Conservation (phyloP, 116 monocot genomes). For the Cymodocea nodosa region DNA sequence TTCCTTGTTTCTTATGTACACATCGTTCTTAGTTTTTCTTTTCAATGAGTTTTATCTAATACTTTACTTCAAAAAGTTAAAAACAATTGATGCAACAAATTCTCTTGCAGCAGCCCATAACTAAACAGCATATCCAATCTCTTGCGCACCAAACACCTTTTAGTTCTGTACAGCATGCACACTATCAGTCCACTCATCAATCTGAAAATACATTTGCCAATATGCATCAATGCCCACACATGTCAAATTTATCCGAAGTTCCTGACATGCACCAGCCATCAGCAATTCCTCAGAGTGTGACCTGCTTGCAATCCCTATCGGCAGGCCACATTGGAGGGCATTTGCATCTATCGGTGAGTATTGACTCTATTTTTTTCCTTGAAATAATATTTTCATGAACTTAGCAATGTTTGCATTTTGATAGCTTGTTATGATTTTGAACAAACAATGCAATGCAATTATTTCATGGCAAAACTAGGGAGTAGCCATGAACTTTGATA, state of each 20-base stretch:
- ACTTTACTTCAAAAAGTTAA: too few relatives aligned
- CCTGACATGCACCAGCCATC: slow-evolving; percentile 27
- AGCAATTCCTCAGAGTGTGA: slow-evolving; percentile 38
- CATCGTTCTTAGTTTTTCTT: too few relatives aligned
- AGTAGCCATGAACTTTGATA: too few relatives aligned
- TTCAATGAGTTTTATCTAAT: too few relatives aligned
- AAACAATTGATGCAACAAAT: slow-evolving; percentile 1
- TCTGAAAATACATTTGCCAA: slow-evolving; percentile 39
- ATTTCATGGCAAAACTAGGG: not conserved
- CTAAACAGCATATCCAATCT: slow-evolving; percentile 57
- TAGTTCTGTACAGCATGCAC: slow-evolving; percentile 43
- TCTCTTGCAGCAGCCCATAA: slow-evolving; percentile 25
- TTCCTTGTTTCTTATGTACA: too few relatives aligned
- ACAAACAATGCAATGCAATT: not conserved
- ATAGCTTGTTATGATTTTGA: too few relatives aligned
- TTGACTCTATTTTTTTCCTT: not conserved
- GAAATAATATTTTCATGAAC: not conserved
- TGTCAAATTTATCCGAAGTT: slow-evolving; percentile 46
- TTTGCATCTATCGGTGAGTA: slow-evolving; percentile 51
- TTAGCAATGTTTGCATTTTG: not conserved
- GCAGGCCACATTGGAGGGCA: slow-evolving; percentile 48
- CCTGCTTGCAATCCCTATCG: slow-evolving; percentile 52
- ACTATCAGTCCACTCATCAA: slow-evolving; percentile 49
- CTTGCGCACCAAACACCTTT: slow-evolving; percentile 36
- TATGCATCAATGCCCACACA: slow-evolving; percentile 39